These are phyloP conservation scores for Geosiphon pyriformis DNA, from an alignment of 192 early-diverging fungal species.

Conservation along the genomic window DNA sequence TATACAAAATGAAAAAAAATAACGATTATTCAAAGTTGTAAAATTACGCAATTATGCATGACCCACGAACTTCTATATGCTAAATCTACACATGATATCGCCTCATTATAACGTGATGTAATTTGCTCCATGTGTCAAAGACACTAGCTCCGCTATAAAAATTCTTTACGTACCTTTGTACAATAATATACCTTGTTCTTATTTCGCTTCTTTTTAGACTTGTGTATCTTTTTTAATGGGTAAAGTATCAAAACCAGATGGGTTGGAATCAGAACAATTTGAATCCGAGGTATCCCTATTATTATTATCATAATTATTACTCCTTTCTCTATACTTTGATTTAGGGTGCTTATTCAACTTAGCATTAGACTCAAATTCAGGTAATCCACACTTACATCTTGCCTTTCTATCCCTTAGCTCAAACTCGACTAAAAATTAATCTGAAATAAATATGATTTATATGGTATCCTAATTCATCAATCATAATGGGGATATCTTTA, in stretches of 20 bases:
- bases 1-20: too few species aligned
- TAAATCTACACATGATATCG: too few species aligned
- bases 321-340: too few species aligned
- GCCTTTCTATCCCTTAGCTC: not conserved
- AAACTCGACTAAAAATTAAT: not conserved
- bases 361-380: not conserved
- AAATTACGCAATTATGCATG: too few species aligned
- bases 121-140: too few species aligned
- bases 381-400: not conserved
- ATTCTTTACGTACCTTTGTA: not conserved
- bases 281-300: not conserved
- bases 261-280: not conserved
- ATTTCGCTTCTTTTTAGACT: not conserved
- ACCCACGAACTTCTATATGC: too few species aligned
- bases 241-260: not conserved
- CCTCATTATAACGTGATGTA: too few species aligned
- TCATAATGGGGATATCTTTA: not conserved
- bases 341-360: too few species aligned
- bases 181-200: not conserved
- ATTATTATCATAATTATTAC: too few species aligned
- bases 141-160: too few species aligned
- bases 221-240: not conserved
- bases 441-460: not conserved
- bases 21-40: too few species aligned
- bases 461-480: not conserved